A percentile compares a stretch with the other conserved stretches of the same genome.
Evolutionary conservation across 2,329 filamentous ascomycete species (phyloP).

Genomic region (Cordyceps farinosa): DNA sequence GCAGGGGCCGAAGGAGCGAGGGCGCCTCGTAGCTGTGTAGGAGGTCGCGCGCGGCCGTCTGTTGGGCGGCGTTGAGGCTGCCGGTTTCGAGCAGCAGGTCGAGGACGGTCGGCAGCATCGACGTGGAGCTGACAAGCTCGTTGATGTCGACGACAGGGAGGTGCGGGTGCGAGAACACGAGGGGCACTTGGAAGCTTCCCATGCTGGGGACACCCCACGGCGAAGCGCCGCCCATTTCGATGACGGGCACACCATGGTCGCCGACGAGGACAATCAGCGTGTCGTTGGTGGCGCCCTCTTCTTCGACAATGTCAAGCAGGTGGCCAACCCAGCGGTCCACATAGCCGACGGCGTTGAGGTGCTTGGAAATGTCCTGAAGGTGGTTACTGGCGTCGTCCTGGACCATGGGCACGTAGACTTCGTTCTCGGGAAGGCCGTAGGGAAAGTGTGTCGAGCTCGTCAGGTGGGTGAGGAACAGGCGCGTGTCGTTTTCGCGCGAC

Average conservation of each 20-base stretch:
- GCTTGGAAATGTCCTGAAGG: constrained; percentile 31
- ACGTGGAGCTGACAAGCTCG: constrained; percentile 31
- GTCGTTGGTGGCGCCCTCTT: constrained; percentile 32
- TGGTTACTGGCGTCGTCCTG: constrained; percentile 22
- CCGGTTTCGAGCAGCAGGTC: constrained; percentile 33
- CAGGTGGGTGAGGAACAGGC: constrained; percentile 34
- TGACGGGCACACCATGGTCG: constrained; percentile 32
- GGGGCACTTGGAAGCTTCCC: constrained; percentile 31
- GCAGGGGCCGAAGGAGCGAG: constrained; percentile 31
- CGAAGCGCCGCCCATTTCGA: constrained; percentile 29
- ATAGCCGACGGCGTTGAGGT: constrained; percentile 33
- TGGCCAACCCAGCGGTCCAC: constrained; percentile 32
- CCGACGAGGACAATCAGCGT: constrained; percentile 33
- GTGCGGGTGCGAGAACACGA: constrained; percentile 32
- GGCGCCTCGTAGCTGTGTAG: constrained; percentile 33
- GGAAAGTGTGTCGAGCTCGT: constrained; percentile 36
- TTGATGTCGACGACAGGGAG: constrained; percentile 31
- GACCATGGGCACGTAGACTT: constrained; percentile 27
- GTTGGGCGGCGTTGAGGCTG: constrained; percentile 28
- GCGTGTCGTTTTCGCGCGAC: constrained; percentile 28
- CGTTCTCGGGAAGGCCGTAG: constrained; percentile 28
- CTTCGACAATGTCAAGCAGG: constrained; percentile 30
- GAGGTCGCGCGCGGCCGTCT: constrained; percentile 27
- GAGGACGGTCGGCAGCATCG: constrained; percentile 33
- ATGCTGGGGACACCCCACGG: constrained; percentile 33